phyloP scores from a whole-genome alignment of 202 grass and related monocot species.

The Schoenoplectus tabernaemontani region DNA sequence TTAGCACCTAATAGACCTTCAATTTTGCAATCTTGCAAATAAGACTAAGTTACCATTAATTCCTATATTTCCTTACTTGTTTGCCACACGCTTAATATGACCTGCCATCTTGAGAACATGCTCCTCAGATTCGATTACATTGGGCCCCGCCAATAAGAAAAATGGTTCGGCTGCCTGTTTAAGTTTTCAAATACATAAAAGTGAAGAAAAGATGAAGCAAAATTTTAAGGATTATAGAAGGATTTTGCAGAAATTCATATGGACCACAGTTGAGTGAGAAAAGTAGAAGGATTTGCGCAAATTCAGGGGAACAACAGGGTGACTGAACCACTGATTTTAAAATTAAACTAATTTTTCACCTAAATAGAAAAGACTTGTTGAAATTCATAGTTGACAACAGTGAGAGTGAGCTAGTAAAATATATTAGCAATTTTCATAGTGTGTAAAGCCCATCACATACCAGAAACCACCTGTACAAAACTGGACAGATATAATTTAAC shows the following conservation, averaged over 20 bases:
- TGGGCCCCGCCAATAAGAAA: slow-evolving; percentile 81
- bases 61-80: slow-evolving; percentile 39
- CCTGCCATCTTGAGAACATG: slow-evolving; percentile 81
- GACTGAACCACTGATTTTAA: background rate
- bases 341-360: background rate
- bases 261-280: background rate
- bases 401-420: too few relatives aligned
- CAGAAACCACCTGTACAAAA: too few relatives aligned
- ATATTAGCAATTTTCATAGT: too few relatives aligned
- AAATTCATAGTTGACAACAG: too few relatives aligned
- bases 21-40: too few relatives aligned
- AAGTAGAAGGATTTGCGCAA: background rate
- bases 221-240: background rate
- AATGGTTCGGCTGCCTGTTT: slow-evolving; percentile 76
- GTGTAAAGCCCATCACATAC: too few relatives aligned
- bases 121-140: slow-evolving; percentile 92
- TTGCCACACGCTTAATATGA: slow-evolving; percentile 62
- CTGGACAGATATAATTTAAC: too few relatives aligned
- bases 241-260: background rate
- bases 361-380: background rate
- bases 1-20: background rate
- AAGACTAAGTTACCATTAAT: background rate
- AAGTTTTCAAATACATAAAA: slow-evolving; percentile 19
- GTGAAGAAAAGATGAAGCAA: background rate
- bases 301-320: background rate